phyloP scores from a whole-genome alignment of 805 yeast species.

The Pichia cephalocereana region DNA sequence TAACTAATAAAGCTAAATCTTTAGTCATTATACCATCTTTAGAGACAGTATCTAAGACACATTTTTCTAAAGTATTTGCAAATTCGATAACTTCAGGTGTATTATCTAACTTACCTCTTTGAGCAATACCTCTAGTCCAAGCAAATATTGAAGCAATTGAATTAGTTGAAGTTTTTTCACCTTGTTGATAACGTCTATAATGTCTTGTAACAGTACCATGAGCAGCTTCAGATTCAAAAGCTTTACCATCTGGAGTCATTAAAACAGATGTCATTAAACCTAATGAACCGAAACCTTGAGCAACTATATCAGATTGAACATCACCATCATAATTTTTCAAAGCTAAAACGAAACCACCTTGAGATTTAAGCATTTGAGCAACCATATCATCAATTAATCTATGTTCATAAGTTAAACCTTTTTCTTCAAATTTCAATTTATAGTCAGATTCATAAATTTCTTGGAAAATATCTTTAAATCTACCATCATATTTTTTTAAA shows the following conservation, averaged over 20 bases:
- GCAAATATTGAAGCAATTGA: slow-evolving; percentile 82
- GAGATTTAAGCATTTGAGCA: slow-evolving; percentile 79
- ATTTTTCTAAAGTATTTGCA: slow-evolving; percentile 55
- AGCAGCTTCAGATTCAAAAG: slow-evolving; percentile 82
- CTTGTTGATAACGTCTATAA: slow-evolving; percentile 72
- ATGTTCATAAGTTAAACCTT: slow-evolving; percentile 67
- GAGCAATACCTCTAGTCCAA: slow-evolving; percentile 77
- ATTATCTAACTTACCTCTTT: slow-evolving; percentile 68
- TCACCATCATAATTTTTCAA: slow-evolving; percentile 83
- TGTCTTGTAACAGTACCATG: slow-evolving; percentile 87
- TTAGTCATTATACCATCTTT: slow-evolving; percentile 74
- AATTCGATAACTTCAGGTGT: slow-evolving; percentile 65
- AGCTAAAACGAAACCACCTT: slow-evolving; percentile 76
- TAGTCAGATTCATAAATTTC: slow-evolving; percentile 52
- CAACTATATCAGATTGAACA: slow-evolving; percentile 77
- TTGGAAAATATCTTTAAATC: slow-evolving; percentile 74
- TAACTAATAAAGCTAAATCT: slow-evolving; percentile 61
- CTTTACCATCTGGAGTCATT: slow-evolving; percentile 77
- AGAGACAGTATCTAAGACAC: slow-evolving; percentile 65
- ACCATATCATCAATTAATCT: slow-evolving; percentile 84
- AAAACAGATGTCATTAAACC: slow-evolving; percentile 80
- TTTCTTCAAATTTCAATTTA: slow-evolving; percentile 45
- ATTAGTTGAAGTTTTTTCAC: slow-evolving; percentile 76
- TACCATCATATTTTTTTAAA: slow-evolving; percentile 73
- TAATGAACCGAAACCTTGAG: slow-evolving; percentile 79